Evolutionary conservation across 1,139 yeast genomes (phyloP), one percentile per base, ranked within the genome.

Genomic region (Lodderomyces margitis): DNA sequence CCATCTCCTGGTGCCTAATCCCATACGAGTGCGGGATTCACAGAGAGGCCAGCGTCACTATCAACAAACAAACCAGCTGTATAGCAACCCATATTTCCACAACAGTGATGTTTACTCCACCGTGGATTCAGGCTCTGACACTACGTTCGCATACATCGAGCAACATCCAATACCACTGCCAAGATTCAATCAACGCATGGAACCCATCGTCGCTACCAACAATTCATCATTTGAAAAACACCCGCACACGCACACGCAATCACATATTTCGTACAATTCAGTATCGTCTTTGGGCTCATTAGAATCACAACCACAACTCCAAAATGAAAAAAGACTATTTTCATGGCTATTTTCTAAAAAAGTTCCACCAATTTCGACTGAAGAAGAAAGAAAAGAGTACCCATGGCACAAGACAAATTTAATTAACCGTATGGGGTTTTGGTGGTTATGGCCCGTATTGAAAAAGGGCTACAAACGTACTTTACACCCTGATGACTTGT

Each of bases 381-480:
- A 60, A n/a, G 71, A 67, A 21, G 76, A 71, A 40, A 54, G 77
- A 33, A 51, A 51, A 27, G 51, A 55, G 1, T 71, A 68, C 48
- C 75, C 74, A 4, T 68, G 74, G 72, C 58, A 59, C 34, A 43
- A 36, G 7, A 51, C 60, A 10, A 63, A 61, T 42, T 37, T 49
- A 4, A 30, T 67, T 16, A 54, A 50, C 36, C 58, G 66, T 46
- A 51, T 65, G 24, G 54, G 69, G 3, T 71, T 71, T 46, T 59
- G 58, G 57, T 71, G 78, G 77, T 55, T 71, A 42, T 59, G 62
- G 58, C 75, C 76, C 9, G 57, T 70, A 9, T 52, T 71, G 45
- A 48, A 53, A 30, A 68, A 64, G 46, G 78, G 77, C 11, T 72
- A 71, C 52, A 66, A 66, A 47, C 55, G 77, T 43, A 70, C 75